Evolutionary conservation across 345 rosid species (phyloP).

Genomic region (Erodium maritimum): DNA sequence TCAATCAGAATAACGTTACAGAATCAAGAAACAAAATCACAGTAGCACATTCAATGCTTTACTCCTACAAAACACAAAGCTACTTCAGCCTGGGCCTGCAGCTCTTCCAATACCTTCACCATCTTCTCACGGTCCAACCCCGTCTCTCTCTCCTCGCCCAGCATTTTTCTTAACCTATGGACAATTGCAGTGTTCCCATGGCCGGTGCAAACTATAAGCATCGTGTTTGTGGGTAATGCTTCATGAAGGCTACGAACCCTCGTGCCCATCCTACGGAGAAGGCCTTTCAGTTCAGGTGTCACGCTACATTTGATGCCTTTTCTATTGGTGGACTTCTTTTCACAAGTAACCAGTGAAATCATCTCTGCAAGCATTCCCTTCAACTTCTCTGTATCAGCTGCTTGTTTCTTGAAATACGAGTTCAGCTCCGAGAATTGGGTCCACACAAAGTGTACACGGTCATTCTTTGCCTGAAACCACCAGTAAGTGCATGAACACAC

Average conservation of each 20-base stretch:
- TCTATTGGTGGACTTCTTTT: slow-evolving; percentile 24
- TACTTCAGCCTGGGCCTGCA: slow-evolving; percentile 94
- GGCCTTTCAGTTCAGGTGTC: slow-evolving; percentile 48
- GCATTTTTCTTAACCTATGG: slow-evolving; percentile 71
- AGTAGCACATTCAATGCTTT: slow-evolving; percentile 29
- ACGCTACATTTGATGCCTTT: slow-evolving; percentile 31
- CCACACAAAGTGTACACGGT: slow-evolving; percentile 64
- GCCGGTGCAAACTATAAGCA: slow-evolving; percentile 90
- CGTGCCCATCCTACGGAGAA: slow-evolving; percentile 39
- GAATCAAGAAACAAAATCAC: neutral
- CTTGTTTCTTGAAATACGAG: slow-evolving; percentile 54
- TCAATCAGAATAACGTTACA: neutral
- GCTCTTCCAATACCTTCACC: slow-evolving; percentile 79
- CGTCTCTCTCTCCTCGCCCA: slow-evolving; percentile 39
- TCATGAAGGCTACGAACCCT: slow-evolving; percentile 39
- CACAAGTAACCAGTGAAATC: slow-evolving; percentile 66
- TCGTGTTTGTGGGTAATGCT: slow-evolving; percentile 61
- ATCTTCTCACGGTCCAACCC: slow-evolving; percentile 45
- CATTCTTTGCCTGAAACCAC: slow-evolving; percentile 55
- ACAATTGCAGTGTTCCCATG: slow-evolving; percentile 87
- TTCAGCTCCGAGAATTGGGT: slow-evolving; percentile 77
- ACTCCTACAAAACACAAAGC: slow-evolving; percentile 81
- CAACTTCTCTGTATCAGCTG: slow-evolving; percentile 43
- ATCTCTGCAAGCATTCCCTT: slow-evolving; percentile 64
- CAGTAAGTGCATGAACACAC: neutral